Evolutionary conservation across 305 asterid genomes (phyloP).

Genomic region (Fraxinus latifolia): DNA sequence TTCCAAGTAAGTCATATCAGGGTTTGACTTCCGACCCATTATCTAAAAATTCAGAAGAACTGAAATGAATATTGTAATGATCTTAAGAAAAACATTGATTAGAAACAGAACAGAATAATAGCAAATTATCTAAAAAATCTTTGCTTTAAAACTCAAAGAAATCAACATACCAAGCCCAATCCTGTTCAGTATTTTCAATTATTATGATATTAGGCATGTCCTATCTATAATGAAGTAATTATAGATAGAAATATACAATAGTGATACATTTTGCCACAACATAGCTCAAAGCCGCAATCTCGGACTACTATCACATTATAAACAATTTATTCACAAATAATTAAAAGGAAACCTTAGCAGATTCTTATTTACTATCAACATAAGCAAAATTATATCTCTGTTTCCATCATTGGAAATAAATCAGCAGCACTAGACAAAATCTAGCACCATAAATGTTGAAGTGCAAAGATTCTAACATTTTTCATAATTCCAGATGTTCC

Average conservation of each 20-base stretch:
- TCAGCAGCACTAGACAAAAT: neutral
- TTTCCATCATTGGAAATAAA: neutral
- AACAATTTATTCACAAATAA: neutral
- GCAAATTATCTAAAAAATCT: neutral
- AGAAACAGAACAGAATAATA: conserved; percentile 2
- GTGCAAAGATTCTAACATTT: neutral
- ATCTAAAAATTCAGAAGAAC: conserved; percentile 44
- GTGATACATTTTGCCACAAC: neutral
- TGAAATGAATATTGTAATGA: conserved; percentile 10
- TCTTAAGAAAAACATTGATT: neutral
- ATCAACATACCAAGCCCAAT: neutral
- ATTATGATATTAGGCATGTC: neutral
- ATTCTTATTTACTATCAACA: neutral
- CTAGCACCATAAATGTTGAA: neutral
- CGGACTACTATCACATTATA: neutral
- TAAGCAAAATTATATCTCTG: neutral
- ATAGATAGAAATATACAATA: neutral
- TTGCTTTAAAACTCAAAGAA: neutral
- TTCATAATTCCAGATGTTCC: neutral
- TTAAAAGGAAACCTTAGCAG: neutral
- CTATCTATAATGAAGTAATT: too few species aligned
- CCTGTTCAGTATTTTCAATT: neutral
- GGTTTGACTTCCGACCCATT: conserved; percentile 75
- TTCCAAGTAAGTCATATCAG: conserved; percentile 70
- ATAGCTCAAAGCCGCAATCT: neutral